Base-by-base conservation (phyloP, 108 stramenopile species). In the Bacterosira constricta region DNA sequence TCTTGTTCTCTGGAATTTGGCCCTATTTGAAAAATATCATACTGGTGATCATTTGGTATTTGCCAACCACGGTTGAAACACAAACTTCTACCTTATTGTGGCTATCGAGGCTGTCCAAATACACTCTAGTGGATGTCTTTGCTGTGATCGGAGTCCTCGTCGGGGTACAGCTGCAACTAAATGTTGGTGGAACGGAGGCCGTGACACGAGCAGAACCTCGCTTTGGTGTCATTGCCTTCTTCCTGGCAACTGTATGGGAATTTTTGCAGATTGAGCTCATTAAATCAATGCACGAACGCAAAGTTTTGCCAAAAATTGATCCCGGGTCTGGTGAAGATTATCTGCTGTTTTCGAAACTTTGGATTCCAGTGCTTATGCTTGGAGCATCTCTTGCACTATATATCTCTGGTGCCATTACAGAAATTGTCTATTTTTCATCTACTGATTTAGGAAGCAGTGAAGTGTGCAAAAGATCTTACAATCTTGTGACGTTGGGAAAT, bases 101-200 rank as follows among this genome's bases (percentile, higher is more conserved):
- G 83, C 75, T 83, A 8, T 26, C 69, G 34, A 62, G 83, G 15
- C 62, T 83, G 25, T 71, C 69, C 25, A 77, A 80, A 30, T 83
- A 83, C 42, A 83, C 83, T 1, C 54, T 83, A 13, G 74, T 83
- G 21, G 83, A 83, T 52, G 74, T 83, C 3, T 83, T 80, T 66
- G 83, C 79, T 1, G 79, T 83, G 1, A 65, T 83, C 11, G 51
- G 25, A 10, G 50, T 83, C 4, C 52, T 83, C 41, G 79, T 80
- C 21, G 83, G 75, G 21, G 79, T 83, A 3, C 75, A 76, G 35
- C 53, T 83, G 27, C 79, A 83, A 66, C 53, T 80, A 25, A 66
- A 80, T 66, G 31, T 83, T 47, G 83, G 83, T 12, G 79, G 75
- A 41, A 72, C 70, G 11, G 74, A 75, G 41, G 74, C 63, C 35